phyloP scores from a whole-genome alignment of 2,329 filamentous ascomycete species.

The Venturia pyrina region DNA sequence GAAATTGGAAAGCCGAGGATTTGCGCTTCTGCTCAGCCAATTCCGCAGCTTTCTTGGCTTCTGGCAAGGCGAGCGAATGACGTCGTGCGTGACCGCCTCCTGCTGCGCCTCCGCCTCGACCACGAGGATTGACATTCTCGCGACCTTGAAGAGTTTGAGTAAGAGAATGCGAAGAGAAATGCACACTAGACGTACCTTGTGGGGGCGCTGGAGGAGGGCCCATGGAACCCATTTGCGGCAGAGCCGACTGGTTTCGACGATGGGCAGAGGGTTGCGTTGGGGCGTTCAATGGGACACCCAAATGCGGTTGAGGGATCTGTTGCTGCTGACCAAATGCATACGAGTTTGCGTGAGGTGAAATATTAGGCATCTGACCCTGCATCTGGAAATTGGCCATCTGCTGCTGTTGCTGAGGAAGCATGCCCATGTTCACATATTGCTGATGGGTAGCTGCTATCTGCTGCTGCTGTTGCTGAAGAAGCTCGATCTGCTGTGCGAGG shows the following conservation, averaged over 20 bases:
- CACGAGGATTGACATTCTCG: constrained; percentile 59
- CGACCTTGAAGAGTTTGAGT: constrained; percentile 41
- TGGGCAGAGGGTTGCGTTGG: constrained; percentile 74
- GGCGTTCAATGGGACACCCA: constrained; percentile 63
- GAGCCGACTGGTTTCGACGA: constrained; percentile 94
- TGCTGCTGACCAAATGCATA: constrained; percentile 85
- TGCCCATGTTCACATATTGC: constrained; percentile 95
- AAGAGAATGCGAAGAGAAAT: constrained; percentile 1
- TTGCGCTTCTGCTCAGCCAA: constrained; percentile 94
- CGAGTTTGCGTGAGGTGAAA: constrained; percentile 62
- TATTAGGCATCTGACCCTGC: constrained; percentile 64
- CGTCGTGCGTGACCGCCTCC: constrained; percentile 78
- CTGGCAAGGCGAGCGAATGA: constrained; percentile 87
- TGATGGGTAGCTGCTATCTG: constrained; percentile 94
- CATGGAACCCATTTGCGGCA: constrained; percentile 77
- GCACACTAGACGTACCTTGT: constrained; percentile 75
- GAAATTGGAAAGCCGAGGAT: constrained; percentile 90
- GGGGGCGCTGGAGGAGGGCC: constrained; percentile 88
- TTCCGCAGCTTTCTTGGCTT: constrained; percentile 96
- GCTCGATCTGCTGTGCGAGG: constrained; percentile 95
- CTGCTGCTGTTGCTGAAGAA: constrained; percentile 94
- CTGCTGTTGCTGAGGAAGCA: constrained; percentile 78
- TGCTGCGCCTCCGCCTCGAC: constrained; percentile 60
- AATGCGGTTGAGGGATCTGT: constrained; percentile 51
- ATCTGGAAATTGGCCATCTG: constrained; percentile 53